Base-by-base conservation (phyloP, 768 basidiomycete genomes). In the Floccularia luteovirens region DNA sequence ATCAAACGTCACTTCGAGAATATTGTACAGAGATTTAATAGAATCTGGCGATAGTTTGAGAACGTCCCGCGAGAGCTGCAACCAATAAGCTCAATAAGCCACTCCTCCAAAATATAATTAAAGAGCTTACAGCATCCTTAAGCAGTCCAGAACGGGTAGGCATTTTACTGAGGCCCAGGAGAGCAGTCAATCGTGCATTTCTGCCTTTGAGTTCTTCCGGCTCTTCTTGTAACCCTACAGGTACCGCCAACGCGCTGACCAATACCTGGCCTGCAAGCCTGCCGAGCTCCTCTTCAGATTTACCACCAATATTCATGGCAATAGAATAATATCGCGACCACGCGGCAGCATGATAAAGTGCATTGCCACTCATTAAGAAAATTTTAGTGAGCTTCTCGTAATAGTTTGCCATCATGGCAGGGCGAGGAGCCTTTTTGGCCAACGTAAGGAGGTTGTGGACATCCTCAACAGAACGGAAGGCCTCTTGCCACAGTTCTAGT, bases 401-500 rank as follows among this genome's bases (percentile, higher is more conserved):
- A 65, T 97, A 98, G 60, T 89, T 91, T 43, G 91, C 90, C 93
- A 98, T 97, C 91, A 97, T 94, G 10, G 82, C 74, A 0, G 90
- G 90, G 24, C 90, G 82, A 1, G 91, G 90, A 0, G 89, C 79
- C 62, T 92, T 94, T 60, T 94, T 94, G 21, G 87, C 85, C 77
- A 90, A 82, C 8, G 82, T 88, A 48, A 99, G 78, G 24, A 98
- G 75, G 52, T 92, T 91, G 67, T 98, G 94, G 27, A 97, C 88
- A 59, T 99, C 94, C 61, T 99, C 94, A 44, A 97, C 91, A 30
- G 90, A 91, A 44, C 94, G 86, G 76, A 97, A 99, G 7, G 91
- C 94, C 55, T 97, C 94, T 55, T 97, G 93, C 94, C 94, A 99
- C 20, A 99, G 74, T 63, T 99, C 94, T 47, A 99, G 82, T 60